Evolutionary conservation across 371 early-diverging fungal species (phyloP).

Genomic region (Actinomortierella wolfii): DNA sequence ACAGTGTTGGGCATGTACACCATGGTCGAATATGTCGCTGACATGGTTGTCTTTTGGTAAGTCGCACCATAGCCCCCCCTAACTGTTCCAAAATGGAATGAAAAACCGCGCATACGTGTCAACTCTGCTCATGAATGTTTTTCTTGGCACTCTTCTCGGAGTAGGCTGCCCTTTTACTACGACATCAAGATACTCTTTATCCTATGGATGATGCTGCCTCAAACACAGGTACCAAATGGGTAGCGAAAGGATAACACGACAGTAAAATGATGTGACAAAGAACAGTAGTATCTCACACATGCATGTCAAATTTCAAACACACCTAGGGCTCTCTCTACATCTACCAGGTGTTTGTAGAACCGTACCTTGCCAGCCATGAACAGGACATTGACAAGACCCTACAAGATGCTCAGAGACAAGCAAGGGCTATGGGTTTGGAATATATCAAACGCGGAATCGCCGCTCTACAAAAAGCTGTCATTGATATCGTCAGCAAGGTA

Average conservation of each 20-base stretch:
- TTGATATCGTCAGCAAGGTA: slow-evolving; percentile 38
- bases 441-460: slow-evolving; percentile 36
- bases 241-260: not conserved
- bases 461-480: slow-evolving; percentile 16
- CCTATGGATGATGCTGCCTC: slow-evolving; percentile 44
- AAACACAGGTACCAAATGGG: slow-evolving; percentile 28
- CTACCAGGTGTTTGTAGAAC: slow-evolving; percentile 32
- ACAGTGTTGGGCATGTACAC: slow-evolving; percentile 39
- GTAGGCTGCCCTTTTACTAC: slow-evolving; percentile 43
- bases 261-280: too few relatives aligned
- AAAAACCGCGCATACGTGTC: too few relatives aligned
- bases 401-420: slow-evolving; percentile 27
- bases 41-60: slow-evolving; percentile 42
- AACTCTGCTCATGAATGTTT: too few relatives aligned
- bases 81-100: not conserved
- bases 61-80: not conserved
- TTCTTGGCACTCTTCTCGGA: too few relatives aligned
- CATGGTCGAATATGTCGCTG: slow-evolving; percentile 30
- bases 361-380: slow-evolving; percentile 33
- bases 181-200: slow-evolving; percentile 36
- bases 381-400: slow-evolving; percentile 35
- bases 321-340: slow-evolving; percentile 41
- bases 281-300: too few relatives aligned
- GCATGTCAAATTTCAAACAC: too few relatives aligned
- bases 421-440: slow-evolving; percentile 34